Conservation (phyloP, 2,329 filamentous ascomycete genomes). For the Thielaviopsis populi region DNA sequence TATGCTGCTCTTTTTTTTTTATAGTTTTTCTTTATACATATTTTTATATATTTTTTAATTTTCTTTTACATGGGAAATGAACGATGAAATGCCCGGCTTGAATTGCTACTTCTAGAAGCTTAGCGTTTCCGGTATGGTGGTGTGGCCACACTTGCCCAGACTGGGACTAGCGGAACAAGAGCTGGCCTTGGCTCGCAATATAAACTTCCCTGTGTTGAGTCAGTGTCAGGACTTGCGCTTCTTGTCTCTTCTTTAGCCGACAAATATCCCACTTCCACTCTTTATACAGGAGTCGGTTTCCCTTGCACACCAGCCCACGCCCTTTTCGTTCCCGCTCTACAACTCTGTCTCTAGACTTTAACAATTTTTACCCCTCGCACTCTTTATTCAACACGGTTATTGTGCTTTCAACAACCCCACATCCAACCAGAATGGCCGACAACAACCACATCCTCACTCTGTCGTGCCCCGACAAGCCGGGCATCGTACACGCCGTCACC, state of each 20-base stretch:
- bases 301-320: background rate
- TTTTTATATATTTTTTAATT: too few species aligned
- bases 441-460: slow-evolving; percentile 54
- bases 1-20: too few species aligned
- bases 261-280: slow-evolving; percentile 3
- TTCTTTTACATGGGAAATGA: too few species aligned
- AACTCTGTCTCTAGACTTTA: background rate
- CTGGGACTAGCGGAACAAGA: slow-evolving; percentile 9
- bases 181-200: background rate
- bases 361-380: background rate
- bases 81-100: background rate
- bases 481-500: slow-evolving; percentile 74
- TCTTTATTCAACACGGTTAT: background rate
- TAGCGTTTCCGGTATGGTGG: background rate
- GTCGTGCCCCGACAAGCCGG: slow-evolving; percentile 70
- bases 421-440: slow-evolving; percentile 13
- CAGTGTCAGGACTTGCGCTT: background rate
- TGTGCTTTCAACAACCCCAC: slow-evolving; percentile 7
- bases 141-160: slow-evolving; percentile 3
- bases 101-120: background rate
- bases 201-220: slow-evolving; percentile 6
- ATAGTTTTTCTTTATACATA: too few species aligned
- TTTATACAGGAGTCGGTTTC: background rate
- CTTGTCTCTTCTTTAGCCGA: background rate
- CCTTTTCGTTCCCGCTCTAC: background rate